Base-by-base conservation (phyloP, 805 yeast genomes). In the Zygoascus biomembranicola region DNA sequence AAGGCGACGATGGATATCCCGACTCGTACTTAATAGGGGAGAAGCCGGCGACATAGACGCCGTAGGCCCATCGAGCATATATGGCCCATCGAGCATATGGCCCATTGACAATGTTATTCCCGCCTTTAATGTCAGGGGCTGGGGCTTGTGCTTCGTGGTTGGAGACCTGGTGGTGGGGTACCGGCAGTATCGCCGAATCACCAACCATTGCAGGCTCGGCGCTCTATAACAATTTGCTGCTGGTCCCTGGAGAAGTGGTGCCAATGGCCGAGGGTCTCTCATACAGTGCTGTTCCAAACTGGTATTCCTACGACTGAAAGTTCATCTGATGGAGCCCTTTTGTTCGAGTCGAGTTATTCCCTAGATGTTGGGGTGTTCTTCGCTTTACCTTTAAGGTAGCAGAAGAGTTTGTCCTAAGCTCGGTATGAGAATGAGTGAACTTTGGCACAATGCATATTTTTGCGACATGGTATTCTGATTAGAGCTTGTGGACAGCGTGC, bases 1-100 rank as follows among this genome's bases (percentile, higher is more conserved):
- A 32, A 16, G 60, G 59, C 13, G 59, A 56, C 9, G 58, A 41
- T 20, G 60, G 55, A 45, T 49, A 31, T 31, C 49, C 44, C 18
- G 49, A 43, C 18, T 50, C 32, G 51, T 51, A 28, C 45, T 32
- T 32, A 28, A 13, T 10, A 41, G 41, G 28, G 9, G 26, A 49
- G 35, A 16, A 44, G 23, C 41, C 18, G 57, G 57, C 10, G 55
- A 52, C 10, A 32, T 32, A 13, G 56, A 54, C 49, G 56, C 48
- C 26, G 49, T 32, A 6, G 20, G 16, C 42, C 37, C 50, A 6
- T 26, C 35, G 13, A n/a, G 37, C 5, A 18, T 28, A 42, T 32
- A 49, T 16, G 28, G 32, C 51, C 37, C 48, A 28, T 28, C 28
- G 46, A 14, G n/a, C n/a, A n/a, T n/a, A n/a, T n/a, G n/a, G n/a